phyloP scores from a whole-genome alignment of 2,329 filamentous ascomycete species.

The Monosporascus sp. region DNA sequence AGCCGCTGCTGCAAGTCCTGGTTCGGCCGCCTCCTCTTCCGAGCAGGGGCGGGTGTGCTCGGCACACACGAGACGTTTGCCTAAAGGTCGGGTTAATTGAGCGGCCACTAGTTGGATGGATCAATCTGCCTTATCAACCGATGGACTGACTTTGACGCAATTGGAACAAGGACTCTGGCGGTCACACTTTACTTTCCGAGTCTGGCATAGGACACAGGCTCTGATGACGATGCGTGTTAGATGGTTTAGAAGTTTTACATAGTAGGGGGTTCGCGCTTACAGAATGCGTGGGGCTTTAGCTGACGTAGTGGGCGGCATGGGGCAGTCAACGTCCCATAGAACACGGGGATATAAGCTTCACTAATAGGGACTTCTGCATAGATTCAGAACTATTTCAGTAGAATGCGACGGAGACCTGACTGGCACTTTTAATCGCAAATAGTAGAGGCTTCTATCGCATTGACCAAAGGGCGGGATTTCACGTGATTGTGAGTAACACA shows the following conservation, averaged over 20 bases:
- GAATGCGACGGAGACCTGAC: no score
- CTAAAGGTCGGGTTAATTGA: constrained; percentile 28
- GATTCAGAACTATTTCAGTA: neutral
- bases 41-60: constrained; percentile 54
- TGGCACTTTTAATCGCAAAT: no score
- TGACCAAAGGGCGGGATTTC: no score
- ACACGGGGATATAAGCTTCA: neutral
- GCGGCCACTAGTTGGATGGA: neutral
- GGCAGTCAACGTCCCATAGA: neutral
- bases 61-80: constrained; percentile 56
- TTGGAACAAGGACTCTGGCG: constrained; percentile 55
- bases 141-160: constrained; percentile 47
- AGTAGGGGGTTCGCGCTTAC: constrained; percentile 3
- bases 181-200: constrained; percentile 60
- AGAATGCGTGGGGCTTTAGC: constrained; percentile 24
- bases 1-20: constrained; percentile 58
- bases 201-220: constrained; percentile 54
- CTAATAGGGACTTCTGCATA: neutral
- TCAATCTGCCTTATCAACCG: neutral
- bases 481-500: no score
- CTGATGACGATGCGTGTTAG: constrained; percentile 7
- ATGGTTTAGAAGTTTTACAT: neutral
- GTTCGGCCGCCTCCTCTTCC: constrained; percentile 54
- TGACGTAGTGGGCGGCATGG: constrained; percentile 16
- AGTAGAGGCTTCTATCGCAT: no score